Evolutionary conservation across 1,284 basidiomycete species (phyloP), one percentile per base, ranked within the genome.

Genomic region (Lignosus rhinocerotis): DNA sequence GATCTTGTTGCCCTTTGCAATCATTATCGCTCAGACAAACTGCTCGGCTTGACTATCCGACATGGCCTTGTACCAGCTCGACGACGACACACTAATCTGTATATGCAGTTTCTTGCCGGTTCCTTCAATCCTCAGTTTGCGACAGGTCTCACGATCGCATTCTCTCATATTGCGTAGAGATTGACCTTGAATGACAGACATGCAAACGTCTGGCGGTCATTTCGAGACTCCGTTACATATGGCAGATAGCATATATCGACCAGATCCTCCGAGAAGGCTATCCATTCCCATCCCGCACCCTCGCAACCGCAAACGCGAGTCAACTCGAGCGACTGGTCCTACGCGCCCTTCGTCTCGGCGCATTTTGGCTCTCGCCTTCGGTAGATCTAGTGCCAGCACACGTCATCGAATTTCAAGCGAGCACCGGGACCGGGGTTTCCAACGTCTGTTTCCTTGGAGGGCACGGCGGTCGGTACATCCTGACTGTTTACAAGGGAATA

Each of bases 401-500:
- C 44, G 33, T 50, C 2, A 17, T 59, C 2, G 59, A 64, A 34
- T 75, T 66, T 53, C 56, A 66, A 25, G 70, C 72, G 2, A 70
- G 67, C 42, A 67, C 74, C 5, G 76, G 74, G 32, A 79, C 77
- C 0, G 71, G 76, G 1, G 75, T 87, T 12, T 77, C 79, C 16
- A 76, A 82, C 16, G 73, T 86, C n/a, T 77, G 73, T 17, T 82
- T 87, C 63, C 52, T 86, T 1, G 78, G 78, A 30, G 75, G 76
- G 11, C 67, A 69, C 45, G 75, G 73, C 8, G 76, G 73, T 9
- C 69, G 70, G 51, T 77, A 80, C 68, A 56, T 88, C 11, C 56
- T 84, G 52, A 82, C 82, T 3, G 75, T 84, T 9, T 83, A 83
- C 9, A 80, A 81, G 58, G 78, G 78, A 6, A 81, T 88, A 48